Evolutionary conservation across 2,329 filamentous ascomycete species (phyloP).

Genomic region (Sclerotinia borealis): DNA sequence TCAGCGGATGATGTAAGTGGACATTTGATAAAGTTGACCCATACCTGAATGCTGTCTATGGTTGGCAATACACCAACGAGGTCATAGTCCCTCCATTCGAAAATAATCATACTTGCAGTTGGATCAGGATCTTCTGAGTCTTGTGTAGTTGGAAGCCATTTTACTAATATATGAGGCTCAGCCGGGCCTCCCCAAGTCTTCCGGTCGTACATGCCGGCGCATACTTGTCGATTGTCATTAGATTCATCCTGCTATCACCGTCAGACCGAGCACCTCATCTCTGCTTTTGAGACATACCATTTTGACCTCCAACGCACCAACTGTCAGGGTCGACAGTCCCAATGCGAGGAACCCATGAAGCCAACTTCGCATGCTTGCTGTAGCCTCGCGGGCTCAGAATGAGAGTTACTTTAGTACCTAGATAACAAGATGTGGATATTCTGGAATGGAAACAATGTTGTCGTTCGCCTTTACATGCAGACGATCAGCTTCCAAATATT

Average conservation of each 20-base stretch:
- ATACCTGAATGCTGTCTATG: conserved; percentile 48
- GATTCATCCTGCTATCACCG: conserved; percentile 57
- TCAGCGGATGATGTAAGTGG: conserved; percentile 30
- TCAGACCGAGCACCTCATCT: conserved; percentile 16
- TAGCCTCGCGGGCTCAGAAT: conserved; percentile 23
- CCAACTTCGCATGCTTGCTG: conserved; percentile 48
- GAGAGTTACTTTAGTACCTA: not conserved
- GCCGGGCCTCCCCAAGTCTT: conserved; percentile 81
- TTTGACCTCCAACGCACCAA: conserved; percentile 50
- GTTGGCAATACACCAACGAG: conserved; percentile 66
- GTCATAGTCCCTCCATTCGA: conserved; percentile 84
- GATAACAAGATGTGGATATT: not conserved
- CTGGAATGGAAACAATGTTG: not conserved
- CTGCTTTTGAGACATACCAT: conserved; percentile 40
- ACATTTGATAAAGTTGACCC: conserved; percentile 16
- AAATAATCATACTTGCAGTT: conserved; percentile 78
- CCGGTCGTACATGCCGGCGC: conserved; percentile 86
- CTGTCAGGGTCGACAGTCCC: conserved; percentile 49
- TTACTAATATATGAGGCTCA: conserved; percentile 83
- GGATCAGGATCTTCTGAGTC: conserved; percentile 60
- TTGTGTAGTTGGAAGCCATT: conserved; percentile 61
- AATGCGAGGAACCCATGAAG: conserved; percentile 44
- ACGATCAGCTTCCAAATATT: not conserved
- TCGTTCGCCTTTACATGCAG: not conserved
- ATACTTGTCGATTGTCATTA: conserved; percentile 73